phyloP scores from a whole-genome alignment of 2,329 filamentous ascomycete species.

The Botrytis fragariae region DNA sequence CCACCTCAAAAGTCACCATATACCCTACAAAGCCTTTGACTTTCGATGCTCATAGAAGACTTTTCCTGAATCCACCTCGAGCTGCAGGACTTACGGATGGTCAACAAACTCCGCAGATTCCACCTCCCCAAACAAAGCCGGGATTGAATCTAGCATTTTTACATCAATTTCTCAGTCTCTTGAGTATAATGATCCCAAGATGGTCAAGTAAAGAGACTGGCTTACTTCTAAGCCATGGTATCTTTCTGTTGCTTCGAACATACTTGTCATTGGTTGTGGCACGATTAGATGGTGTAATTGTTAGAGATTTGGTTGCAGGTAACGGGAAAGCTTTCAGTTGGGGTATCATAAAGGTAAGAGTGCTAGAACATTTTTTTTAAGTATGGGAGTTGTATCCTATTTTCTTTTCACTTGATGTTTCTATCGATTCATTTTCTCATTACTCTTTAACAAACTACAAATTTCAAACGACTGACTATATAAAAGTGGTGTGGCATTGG shows the following conservation, averaged over 20 bases:
- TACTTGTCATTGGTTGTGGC: slow-evolving; percentile 94
- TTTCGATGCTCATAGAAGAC: slow-evolving; percentile 89
- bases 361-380: background rate
- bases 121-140: slow-evolving; percentile 86
- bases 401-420: background rate
- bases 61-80: slow-evolving; percentile 88
- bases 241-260: slow-evolving; percentile 87
- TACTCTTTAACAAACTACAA: background rate
- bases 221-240: slow-evolving; percentile 79
- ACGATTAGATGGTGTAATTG: slow-evolving; percentile 90
- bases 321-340: slow-evolving; percentile 84
- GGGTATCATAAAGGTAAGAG: slow-evolving; percentile 73
- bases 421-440: slow-evolving; percentile 13
- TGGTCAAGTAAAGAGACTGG: slow-evolving; percentile 97
- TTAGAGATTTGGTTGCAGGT: slow-evolving; percentile 91
- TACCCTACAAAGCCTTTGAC: slow-evolving; percentile 86
- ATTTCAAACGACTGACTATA: slow-evolving; percentile 8
- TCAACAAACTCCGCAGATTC: slow-evolving; percentile 60
- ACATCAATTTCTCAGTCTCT: slow-evolving; percentile 91
- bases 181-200: slow-evolving; percentile 96
- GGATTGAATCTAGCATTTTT: slow-evolving; percentile 93
- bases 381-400: background rate
- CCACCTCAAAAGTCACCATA: slow-evolving; percentile 88
- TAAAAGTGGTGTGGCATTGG: slow-evolving; percentile 84
- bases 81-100: slow-evolving; percentile 74